These are phyloP conservation scores for Aspergillus homomorphus DNA, from an alignment of 495 filamentous ascomycete species.

Conservation along the genomic window DNA sequence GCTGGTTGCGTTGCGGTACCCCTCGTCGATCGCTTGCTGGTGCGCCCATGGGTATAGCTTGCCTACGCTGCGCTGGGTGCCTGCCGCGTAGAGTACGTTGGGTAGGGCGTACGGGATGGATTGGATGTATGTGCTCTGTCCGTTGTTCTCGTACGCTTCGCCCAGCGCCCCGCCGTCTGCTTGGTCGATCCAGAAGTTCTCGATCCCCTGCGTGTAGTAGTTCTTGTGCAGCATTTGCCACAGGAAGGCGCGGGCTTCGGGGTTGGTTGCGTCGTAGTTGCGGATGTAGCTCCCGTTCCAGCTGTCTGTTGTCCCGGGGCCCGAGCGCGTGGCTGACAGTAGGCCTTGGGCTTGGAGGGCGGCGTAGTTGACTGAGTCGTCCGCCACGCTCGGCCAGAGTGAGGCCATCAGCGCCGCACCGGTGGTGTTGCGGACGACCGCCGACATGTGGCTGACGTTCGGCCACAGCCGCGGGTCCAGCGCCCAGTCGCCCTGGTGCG, in stretches of 20 bases:
- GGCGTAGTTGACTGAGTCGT: slow-evolving; percentile 29
- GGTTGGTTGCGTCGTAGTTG: slow-evolving; percentile 35
- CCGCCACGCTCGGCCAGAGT: slow-evolving; percentile 32
- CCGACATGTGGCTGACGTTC: slow-evolving; percentile 23
- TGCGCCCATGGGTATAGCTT: slow-evolving; percentile 34
- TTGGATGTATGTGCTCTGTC: slow-evolving; percentile 28
- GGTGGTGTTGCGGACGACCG: slow-evolving; percentile 27
- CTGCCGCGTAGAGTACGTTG: slow-evolving; percentile 27
- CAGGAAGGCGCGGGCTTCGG: slow-evolving; percentile 45
- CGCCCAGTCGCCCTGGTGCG: slow-evolving; percentile 34
- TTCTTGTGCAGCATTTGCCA: slow-evolving; percentile 51
- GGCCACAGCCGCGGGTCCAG: slow-evolving; percentile 29
- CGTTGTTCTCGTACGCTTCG: slow-evolving; percentile 33
- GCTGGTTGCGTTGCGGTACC: slow-evolving; percentile 24
- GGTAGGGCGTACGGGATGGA: slow-evolving; percentile 27
- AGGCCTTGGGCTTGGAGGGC: slow-evolving; percentile 29
- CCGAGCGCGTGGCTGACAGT: slow-evolving; percentile 26
- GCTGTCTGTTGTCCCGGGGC: slow-evolving; percentile 28
- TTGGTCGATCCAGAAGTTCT: slow-evolving; percentile 44
- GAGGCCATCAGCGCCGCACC: slow-evolving; percentile 34
- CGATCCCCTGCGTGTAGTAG: slow-evolving; percentile 54
- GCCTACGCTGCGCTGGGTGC: slow-evolving; percentile 25
- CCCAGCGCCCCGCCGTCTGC: slow-evolving; percentile 31
- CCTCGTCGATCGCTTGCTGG: slow-evolving; percentile 31
- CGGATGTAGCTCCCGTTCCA: slow-evolving; percentile 34